A percentile compares a stretch with the other conserved stretches of the same genome.
These are phyloP conservation scores for Gymnopilus dilepis DNA, from an alignment of 768 basidiomycete genomes.

Conservation along the genomic window DNA sequence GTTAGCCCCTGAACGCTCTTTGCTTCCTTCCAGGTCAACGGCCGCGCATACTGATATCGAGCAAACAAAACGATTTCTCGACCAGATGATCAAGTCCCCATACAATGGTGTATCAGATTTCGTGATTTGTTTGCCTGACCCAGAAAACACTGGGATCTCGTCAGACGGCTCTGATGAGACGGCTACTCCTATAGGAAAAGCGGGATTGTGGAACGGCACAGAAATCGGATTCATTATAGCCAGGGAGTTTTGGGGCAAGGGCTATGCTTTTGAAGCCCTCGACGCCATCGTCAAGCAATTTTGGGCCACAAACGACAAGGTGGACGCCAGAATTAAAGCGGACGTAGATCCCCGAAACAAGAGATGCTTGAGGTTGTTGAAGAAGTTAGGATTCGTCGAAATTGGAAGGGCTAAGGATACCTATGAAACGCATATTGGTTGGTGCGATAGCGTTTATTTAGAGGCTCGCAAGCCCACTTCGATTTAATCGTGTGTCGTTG, in stretches of 20 bases:
- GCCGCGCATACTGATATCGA: constrained; percentile 19
- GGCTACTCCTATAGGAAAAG: constrained; percentile 25
- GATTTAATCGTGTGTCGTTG: neutral
- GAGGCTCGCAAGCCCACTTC: constrained; percentile 16
- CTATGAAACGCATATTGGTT: constrained; percentile 30
- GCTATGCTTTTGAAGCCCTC: constrained; percentile 30
- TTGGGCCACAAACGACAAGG: constrained; percentile 13
- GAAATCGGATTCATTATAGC: constrained; percentile 31
- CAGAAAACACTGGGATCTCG: neutral
- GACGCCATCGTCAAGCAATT: constrained; percentile 25
- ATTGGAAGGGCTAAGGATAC: constrained; percentile 27
- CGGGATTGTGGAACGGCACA: constrained; percentile 26
- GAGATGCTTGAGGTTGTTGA: constrained; percentile 22
- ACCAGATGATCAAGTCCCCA: constrained; percentile 24
- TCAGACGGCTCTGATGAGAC: constrained; percentile 2
- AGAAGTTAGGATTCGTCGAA: constrained; percentile 27
- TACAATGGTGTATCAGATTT: constrained; percentile 31
- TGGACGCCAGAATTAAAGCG: constrained; percentile 17
- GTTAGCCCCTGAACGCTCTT: neutral
- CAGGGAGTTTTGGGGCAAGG: constrained; percentile 29
- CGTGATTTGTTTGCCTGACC: constrained; percentile 20
- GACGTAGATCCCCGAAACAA: constrained; percentile 32
- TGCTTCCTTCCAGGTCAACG: constrained; percentile 20
- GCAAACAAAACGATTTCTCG: constrained; percentile 23
- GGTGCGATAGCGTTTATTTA: constrained; percentile 32